phyloP scores from a whole-genome alignment of 306 rosid genomes.

The Macrotyloma uniflorum region DNA sequence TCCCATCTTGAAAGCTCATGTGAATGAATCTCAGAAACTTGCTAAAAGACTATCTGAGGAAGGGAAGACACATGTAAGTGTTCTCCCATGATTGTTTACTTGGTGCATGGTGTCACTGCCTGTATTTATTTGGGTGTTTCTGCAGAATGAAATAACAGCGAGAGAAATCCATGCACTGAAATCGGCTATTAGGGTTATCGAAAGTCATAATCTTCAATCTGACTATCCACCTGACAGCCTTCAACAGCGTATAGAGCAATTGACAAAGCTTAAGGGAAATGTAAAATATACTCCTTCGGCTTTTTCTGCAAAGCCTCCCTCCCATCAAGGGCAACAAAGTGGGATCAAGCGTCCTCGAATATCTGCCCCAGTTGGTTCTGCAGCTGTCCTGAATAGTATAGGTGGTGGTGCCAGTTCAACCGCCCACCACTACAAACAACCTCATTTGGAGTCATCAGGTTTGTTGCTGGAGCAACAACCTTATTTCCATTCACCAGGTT shows the following conservation, averaged over 20 bases:
- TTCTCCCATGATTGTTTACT: slow-evolving; percentile 15
- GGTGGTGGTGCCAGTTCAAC: slow-evolving; percentile 32
- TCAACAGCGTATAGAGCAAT: slow-evolving; percentile 58
- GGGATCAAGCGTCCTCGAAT: slow-evolving; percentile 60
- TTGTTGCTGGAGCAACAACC: slow-evolving; percentile 56
- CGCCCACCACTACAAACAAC: slow-evolving; percentile 51
- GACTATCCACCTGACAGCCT: slow-evolving; percentile 61
- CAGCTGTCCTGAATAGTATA: slow-evolving; percentile 39
- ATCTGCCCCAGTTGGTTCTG: slow-evolving; percentile 46
- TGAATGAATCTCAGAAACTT: slow-evolving; percentile 60
- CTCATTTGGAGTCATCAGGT: slow-evolving; percentile 54
- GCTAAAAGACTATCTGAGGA: slow-evolving; percentile 59
- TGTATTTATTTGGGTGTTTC: slow-evolving; percentile 34
- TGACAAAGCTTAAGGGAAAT: slow-evolving; percentile 49
- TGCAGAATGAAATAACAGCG: slow-evolving; percentile 69
- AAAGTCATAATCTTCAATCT: slow-evolving; percentile 64
- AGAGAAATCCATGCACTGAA: slow-evolving; percentile 74
- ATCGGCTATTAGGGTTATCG: slow-evolving; percentile 68
- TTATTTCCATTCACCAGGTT: slow-evolving; percentile 51
- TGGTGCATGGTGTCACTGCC: slow-evolving; percentile 1
- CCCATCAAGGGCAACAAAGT: slow-evolving; percentile 37
- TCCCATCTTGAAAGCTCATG: slow-evolving; percentile 66
- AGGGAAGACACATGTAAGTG: slow-evolving; percentile 68
- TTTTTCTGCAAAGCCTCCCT: slow-evolving; percentile 50
- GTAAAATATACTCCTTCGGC: slow-evolving; percentile 48